phyloP scores from a whole-genome alignment of 2,329 filamentous ascomycete genomes.

The Pseudogymnoascus sp. region DNA sequence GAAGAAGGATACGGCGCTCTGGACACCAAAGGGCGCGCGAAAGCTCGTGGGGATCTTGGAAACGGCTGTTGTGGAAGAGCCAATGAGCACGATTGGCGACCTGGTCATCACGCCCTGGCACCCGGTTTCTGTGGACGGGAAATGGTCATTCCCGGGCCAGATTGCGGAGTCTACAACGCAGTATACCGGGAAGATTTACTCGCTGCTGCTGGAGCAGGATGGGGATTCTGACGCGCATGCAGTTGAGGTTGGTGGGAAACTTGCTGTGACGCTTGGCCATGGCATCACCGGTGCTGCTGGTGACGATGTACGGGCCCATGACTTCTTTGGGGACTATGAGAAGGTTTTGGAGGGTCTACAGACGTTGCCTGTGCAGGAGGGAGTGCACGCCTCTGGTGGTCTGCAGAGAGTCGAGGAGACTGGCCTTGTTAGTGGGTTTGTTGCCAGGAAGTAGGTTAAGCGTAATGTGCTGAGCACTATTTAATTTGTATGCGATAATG shows the following conservation, averaged over 20 bases:
- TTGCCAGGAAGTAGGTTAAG: background rate
- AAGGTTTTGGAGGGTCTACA: background rate
- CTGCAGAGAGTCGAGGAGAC: background rate
- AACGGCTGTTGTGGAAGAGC: slow-evolving; percentile 36
- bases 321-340: slow-evolving; percentile 47
- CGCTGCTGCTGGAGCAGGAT: slow-evolving; percentile 46
- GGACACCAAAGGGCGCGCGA: slow-evolving; percentile 44
- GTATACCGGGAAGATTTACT: slow-evolving; percentile 50
- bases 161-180: slow-evolving; percentile 27
- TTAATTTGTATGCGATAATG: too few relatives aligned
- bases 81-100: slow-evolving; percentile 40
- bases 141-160: slow-evolving; percentile 43
- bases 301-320: slow-evolving; percentile 42
- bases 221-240: slow-evolving; percentile 28
- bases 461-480: background rate
- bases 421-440: background rate
- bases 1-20: slow-evolving; percentile 39
- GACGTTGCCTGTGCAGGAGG: background rate
- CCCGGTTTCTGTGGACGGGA: slow-evolving; percentile 38
- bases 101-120: slow-evolving; percentile 52
- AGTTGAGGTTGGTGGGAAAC: slow-evolving; percentile 40
- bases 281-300: background rate
- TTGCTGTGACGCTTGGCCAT: slow-evolving; percentile 50
- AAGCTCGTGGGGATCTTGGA: slow-evolving; percentile 45
- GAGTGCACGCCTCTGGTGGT: background rate